These are phyloP conservation scores for Jaltomata sinuosa DNA, from an alignment of 257 asterid genomes.

Conservation along the genomic window DNA sequence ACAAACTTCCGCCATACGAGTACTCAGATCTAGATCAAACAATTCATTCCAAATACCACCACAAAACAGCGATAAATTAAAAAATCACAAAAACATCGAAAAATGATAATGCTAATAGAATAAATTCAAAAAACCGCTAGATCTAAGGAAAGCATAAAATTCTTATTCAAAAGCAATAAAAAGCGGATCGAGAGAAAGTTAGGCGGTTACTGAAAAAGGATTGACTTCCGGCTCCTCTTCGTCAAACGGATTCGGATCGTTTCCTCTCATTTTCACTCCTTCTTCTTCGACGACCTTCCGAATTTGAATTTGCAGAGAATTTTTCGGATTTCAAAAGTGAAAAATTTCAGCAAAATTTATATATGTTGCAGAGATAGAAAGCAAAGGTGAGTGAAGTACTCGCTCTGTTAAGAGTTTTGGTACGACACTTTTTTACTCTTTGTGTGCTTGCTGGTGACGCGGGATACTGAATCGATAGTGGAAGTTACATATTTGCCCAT, in stretches of 20 bases:
- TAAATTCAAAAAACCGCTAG: background rate
- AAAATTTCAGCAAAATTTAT: background rate
- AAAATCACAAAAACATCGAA: background rate
- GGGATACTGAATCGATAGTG: background rate
- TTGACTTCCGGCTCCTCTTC: conserved; percentile 95
- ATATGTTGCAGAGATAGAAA: background rate
- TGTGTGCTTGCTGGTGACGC: conserved; percentile 2
- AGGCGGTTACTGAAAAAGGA: conserved; percentile 85
- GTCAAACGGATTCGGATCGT: conserved; percentile 94
- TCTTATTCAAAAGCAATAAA: conserved; percentile 1
- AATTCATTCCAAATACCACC: background rate
- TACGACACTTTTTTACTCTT: background rate
- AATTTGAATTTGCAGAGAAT: background rate
- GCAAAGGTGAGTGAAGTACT: background rate
- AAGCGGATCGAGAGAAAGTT: conserved; percentile 15
- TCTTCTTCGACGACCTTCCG: background rate
- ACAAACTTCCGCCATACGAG: background rate
- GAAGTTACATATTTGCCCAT: background rate
- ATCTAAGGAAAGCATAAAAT: background rate
- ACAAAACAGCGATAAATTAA: background rate
- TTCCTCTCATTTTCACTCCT: conserved; percentile 44
- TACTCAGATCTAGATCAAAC: conserved; percentile 11
- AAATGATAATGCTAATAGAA: background rate
- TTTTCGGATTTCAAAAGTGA: background rate
- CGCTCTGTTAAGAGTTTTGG: background rate